These are phyloP conservation scores for Botryosphaeria dothidea DNA, from an alignment of 2,329 filamentous ascomycete species.

Conservation along the genomic window DNA sequence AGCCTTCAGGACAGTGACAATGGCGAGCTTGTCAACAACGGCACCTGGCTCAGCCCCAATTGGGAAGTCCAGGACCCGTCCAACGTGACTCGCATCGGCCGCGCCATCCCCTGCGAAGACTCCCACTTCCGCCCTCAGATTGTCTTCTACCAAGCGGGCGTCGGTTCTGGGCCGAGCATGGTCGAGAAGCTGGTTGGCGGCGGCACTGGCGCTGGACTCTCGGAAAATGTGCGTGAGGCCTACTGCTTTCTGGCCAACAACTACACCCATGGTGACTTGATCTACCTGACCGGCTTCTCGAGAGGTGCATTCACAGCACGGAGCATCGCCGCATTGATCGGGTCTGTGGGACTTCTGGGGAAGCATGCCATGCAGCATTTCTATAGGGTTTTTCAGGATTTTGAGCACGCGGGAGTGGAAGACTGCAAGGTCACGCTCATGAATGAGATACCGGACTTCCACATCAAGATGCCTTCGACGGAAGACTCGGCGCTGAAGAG, in stretches of 20 bases:
- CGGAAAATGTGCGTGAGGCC: slow-evolving; percentile 58
- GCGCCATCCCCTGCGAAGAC: slow-evolving; percentile 36
- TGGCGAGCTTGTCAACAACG: slow-evolving; percentile 15
- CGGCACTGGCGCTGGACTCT: slow-evolving; percentile 32
- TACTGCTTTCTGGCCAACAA: slow-evolving; percentile 65
- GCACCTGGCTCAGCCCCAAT: neutral
- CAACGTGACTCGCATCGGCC: slow-evolving; percentile 42
- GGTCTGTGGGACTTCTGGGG: slow-evolving; percentile 25
- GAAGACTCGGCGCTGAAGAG: neutral
- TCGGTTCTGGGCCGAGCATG: slow-evolving; percentile 32
- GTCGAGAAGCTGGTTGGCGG: slow-evolving; percentile 24
- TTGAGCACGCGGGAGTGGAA: slow-evolving; percentile 22
- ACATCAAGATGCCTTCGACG: neutral
- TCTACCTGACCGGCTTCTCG: slow-evolving; percentile 57
- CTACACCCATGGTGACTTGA: slow-evolving; percentile 58
- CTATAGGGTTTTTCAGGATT: slow-evolving; percentile 24
- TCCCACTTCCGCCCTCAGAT: slow-evolving; percentile 36
- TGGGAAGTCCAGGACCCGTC: slow-evolving; percentile 30
- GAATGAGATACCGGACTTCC: slow-evolving; percentile 11
- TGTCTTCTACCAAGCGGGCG: slow-evolving; percentile 44
- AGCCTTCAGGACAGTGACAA: slow-evolving; percentile 18
- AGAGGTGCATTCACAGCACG: slow-evolving; percentile 57
- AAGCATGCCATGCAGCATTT: slow-evolving; percentile 23
- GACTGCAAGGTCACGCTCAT: slow-evolving; percentile 8
- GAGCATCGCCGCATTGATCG: slow-evolving; percentile 26